Base-by-base conservation (phyloP, 2,329 filamentous ascomycete species). In the Cercospora beticola region DNA sequence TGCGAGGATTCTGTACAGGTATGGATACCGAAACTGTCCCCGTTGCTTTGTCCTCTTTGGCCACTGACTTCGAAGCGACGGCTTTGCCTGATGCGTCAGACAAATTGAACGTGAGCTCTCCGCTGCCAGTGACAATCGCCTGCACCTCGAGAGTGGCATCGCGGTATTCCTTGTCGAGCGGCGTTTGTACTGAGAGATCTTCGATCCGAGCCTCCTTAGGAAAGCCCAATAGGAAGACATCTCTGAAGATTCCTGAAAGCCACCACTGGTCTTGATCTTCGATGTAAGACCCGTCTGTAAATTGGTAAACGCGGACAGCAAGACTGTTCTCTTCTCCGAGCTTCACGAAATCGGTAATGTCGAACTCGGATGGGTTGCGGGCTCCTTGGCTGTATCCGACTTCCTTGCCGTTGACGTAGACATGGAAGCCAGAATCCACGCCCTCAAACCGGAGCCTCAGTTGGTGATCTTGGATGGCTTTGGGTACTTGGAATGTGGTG, bases 361-460 rank as follows among this genome's bases (percentile, higher is more conserved):
- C 90, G 72, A 91, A 92, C 74, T 92, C 90, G 7, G 87, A 84
- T 0, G 90, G 84, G 72, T 92, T 92, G 43, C 90, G 83, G 9
- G 86, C 86, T 0, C 90, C 90, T 74, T 92, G 89, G 31, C 87
- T 87, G 73, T 92, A 92, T 2, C 90, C 90, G 2, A 91, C 81
- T 40, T 88, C 79, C 16, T 81, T 76, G 0, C 88, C 88, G 71
- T 92, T 92, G 6, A 92, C 79, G 84, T 86, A 92, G 10, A 92
- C 79, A 76, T 92, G 89, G 73, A 89, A 92, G 0, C 89, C 87
- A 73, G 88, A 89, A 73, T 92, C 90, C 0, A 92, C 89, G 1
- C 90, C 90, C 65, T 92, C 90, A 69, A 92, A 92, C 10, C 90
- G 82, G 23, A 92, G 79, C 16, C 89, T 83, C 18, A 91, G 78